phyloP scores from a whole-genome alignment of 352 stramenopile genomes.

The Phytopythium cucurbitacearum region DNA sequence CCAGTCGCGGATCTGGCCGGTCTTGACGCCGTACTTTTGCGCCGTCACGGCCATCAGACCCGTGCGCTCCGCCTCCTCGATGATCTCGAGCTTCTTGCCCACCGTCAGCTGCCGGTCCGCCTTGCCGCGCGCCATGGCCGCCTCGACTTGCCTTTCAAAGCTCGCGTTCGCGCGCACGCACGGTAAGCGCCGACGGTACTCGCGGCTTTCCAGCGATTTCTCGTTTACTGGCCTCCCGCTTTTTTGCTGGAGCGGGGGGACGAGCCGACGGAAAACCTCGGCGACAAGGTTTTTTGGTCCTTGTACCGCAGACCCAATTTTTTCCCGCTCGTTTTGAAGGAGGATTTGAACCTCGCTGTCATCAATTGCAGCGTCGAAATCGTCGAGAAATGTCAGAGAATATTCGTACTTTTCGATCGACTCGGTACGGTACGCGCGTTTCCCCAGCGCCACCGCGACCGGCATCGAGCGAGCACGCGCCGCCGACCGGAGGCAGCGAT shows the following conservation, averaged over 20 bases:
- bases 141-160: conserved; percentile 4
- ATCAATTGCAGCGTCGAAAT: too few relatives aligned
- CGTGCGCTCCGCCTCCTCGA: conserved; percentile 80
- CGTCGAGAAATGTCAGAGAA: too few relatives aligned
- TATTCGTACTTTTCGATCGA: too few relatives aligned
- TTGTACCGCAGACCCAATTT: too few relatives aligned
- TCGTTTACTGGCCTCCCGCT: conserved; percentile 32
- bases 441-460: neutral
- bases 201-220: conserved; percentile 25
- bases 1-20: conserved; percentile 84
- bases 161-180: neutral
- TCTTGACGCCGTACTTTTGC: conserved; percentile 86
- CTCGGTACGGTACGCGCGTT: conserved; percentile 16
- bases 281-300: neutral
- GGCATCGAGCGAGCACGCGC: conserved; percentile 5
- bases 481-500: conserved; percentile 12
- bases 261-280: neutral
- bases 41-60: conserved; percentile 69
- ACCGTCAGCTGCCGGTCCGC: conserved; percentile 75
- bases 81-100: conserved; percentile 88
- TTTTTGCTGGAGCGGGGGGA: neutral
- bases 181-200: conserved; percentile 10
- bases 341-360: too few relatives aligned
- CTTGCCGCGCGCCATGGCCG: conserved; percentile 72
- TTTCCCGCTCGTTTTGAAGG: too few relatives aligned